A percentile compares a stretch with the other conserved stretches of the same genome.
Conservation (phyloP, 2,329 filamentous ascomycete species). For the Calonectria pseudoreteaudii region DNA sequence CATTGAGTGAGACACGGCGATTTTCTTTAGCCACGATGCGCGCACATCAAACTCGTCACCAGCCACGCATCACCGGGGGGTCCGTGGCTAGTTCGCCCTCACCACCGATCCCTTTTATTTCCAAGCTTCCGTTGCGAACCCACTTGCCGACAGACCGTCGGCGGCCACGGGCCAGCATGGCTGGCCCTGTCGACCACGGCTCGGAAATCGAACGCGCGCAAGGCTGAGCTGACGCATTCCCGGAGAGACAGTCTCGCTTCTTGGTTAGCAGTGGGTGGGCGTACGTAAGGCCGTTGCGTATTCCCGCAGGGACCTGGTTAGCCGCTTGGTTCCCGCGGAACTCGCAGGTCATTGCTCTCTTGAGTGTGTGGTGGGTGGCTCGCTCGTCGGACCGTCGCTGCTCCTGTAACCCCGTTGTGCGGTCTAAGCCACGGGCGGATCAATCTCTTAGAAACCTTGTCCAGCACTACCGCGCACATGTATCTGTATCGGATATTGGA, state of each 20-base stretch:
- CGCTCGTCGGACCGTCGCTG: background rate
- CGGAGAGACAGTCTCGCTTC: background rate
- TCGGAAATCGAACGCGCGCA: conserved; percentile 7
- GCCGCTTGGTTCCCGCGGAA: conserved; percentile 8
- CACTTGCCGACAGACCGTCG: background rate
- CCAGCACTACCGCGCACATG: background rate
- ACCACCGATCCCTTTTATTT: background rate
- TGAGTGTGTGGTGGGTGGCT: too few species aligned
- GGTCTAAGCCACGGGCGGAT: conserved; percentile 1
- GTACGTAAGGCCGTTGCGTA: conserved; percentile 22
- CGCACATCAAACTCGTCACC: background rate
- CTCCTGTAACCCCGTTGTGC: background rate
- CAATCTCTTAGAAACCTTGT: background rate
- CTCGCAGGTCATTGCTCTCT: background rate
- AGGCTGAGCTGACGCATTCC: conserved; percentile 27
- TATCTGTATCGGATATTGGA: background rate
- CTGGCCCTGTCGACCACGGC: background rate
- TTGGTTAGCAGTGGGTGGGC: conserved; percentile 3
- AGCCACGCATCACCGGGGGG: background rate
- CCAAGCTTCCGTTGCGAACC: background rate
- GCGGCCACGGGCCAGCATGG: too few species aligned
- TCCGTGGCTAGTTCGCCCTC: background rate
- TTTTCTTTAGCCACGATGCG: background rate
- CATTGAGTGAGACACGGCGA: background rate
- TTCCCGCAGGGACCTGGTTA: background rate